phyloP scores from a whole-genome alignment of 495 filamentous ascomycete genomes.

The Neurospora cerealis region DNA sequence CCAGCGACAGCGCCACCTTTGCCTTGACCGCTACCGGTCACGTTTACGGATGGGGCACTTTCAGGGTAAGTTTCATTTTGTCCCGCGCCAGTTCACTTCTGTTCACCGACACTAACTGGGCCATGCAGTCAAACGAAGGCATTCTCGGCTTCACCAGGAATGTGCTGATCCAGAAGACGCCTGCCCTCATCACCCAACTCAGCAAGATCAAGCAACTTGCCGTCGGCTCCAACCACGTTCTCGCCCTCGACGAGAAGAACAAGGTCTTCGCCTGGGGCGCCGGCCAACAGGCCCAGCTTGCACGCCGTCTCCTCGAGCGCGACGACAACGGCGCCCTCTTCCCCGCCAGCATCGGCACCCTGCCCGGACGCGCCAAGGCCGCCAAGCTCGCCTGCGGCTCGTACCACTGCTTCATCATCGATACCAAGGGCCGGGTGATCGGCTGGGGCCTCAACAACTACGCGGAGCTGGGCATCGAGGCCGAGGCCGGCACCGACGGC shows the following conservation, averaged over 20 bases:
- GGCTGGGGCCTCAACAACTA: constrained; percentile 86
- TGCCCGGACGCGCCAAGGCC: constrained; percentile 48
- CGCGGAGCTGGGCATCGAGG: constrained; percentile 61
- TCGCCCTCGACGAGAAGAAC: constrained; percentile 58
- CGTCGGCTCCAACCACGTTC: constrained; percentile 58
- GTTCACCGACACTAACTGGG: constrained; percentile 7
- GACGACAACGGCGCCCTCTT: constrained; percentile 47
- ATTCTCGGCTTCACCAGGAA: constrained; percentile 54
- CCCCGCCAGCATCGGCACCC: constrained; percentile 55
- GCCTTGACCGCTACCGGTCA: constrained; percentile 52
- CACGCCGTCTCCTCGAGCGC: constrained; percentile 54
- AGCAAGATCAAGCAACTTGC: constrained; percentile 54
- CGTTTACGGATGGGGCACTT: constrained; percentile 65
- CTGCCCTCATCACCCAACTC: constrained; percentile 33
- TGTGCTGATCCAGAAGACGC: constrained; percentile 22
- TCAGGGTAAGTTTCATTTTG: constrained; percentile 38
- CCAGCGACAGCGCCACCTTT: constrained; percentile 53
- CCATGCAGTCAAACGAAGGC: constrained; percentile 44
- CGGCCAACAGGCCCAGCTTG: constrained; percentile 69
- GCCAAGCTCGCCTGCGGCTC: constrained; percentile 48
- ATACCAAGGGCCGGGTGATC: constrained; percentile 59
- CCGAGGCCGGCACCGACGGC: constrained; percentile 54
- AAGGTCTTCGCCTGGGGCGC: constrained; percentile 62
- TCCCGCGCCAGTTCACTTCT: background rate
- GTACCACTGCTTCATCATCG: constrained; percentile 72